These are phyloP conservation scores for Picochlorum costavermella DNA, from an alignment of 139 green algal genomes.

Conservation along the genomic window DNA sequence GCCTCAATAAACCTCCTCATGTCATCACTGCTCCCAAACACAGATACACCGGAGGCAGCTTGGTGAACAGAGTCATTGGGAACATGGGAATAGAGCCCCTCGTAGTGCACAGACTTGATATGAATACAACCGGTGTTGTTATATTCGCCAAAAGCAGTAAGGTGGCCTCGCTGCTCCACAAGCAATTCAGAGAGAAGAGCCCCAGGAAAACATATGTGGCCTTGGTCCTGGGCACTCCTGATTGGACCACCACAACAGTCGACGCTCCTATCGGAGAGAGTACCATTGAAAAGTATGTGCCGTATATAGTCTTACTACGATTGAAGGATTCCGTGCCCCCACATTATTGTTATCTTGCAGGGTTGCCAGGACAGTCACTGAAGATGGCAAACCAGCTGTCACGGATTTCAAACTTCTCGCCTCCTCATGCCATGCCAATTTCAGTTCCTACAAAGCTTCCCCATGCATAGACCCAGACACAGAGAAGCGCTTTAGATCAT, in stretches of 20 bases:
- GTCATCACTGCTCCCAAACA: slow-evolving; percentile 66
- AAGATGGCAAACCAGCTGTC: slow-evolving; percentile 39
- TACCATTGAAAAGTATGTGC: slow-evolving; percentile 23
- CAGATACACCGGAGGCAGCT: slow-evolving; percentile 46
- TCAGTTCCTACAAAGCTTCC: background rate
- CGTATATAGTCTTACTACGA: background rate
- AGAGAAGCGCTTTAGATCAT: background rate
- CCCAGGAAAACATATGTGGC: slow-evolving; percentile 71
- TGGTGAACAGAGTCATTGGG: slow-evolving; percentile 70
- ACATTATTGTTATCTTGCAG: background rate
- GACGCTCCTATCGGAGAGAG: slow-evolving; percentile 54
- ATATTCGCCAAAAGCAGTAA: slow-evolving; percentile 61
- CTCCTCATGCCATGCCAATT: slow-evolving; percentile 8
- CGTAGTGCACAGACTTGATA: slow-evolving; percentile 64
- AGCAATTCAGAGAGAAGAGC: slow-evolving; percentile 52
- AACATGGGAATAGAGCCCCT: slow-evolving; percentile 22
- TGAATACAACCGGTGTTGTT: slow-evolving; percentile 72
- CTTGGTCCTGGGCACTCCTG: slow-evolving; percentile 41
- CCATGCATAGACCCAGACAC: background rate
- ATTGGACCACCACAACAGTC: slow-evolving; percentile 27
- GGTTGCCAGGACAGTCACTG: slow-evolving; percentile 23
- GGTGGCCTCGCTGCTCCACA: slow-evolving; percentile 43
- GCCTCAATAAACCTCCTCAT: slow-evolving; percentile 66
- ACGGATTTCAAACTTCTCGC: slow-evolving; percentile 49
- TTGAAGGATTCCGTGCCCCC: background rate